Conservation (phyloP, 768 basidiomycete genomes). For the Coprinopsis cinerea region DNA sequence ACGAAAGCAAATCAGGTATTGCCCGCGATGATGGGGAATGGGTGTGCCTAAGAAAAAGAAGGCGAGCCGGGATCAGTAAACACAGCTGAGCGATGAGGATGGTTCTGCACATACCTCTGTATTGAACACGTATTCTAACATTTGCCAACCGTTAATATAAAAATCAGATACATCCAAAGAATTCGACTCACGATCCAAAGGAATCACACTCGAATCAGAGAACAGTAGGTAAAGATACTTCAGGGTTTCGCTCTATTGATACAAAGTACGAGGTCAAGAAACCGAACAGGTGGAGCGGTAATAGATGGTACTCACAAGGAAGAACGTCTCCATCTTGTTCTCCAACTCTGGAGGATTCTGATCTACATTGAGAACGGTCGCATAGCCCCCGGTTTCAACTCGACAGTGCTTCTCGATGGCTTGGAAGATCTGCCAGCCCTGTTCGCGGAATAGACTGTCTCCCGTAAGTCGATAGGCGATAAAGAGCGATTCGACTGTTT, state of each 20-base stretch:
- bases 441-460: conserved; percentile 69
- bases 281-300: background rate
- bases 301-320: conserved; percentile 53
- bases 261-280: background rate
- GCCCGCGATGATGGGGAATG: background rate
- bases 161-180: background rate
- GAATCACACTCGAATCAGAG: conserved; percentile 65
- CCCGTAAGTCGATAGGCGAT: conserved; percentile 87
- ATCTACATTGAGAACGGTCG: conserved; percentile 82
- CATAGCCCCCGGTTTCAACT: conserved; percentile 77
- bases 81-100: too few relatives aligned
- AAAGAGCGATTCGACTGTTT: conserved; percentile 92
- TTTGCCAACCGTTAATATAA: background rate
- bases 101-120: conserved; percentile 66
- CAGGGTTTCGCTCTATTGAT: conserved; percentile 71
- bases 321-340: conserved; percentile 96
- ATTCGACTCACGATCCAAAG: conserved; percentile 64
- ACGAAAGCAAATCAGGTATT: background rate
- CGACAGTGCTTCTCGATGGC: conserved; percentile 83
- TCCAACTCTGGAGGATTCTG: conserved; percentile 57
- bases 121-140: conserved; percentile 79
- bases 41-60: conserved; percentile 8
- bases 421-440: conserved; percentile 89
- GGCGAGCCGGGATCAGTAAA: too few relatives aligned
- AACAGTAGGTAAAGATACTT: conserved; percentile 93